Base-by-base conservation (phyloP, 345 rosid genomes). In the Odontarrhena argentea region DNA sequence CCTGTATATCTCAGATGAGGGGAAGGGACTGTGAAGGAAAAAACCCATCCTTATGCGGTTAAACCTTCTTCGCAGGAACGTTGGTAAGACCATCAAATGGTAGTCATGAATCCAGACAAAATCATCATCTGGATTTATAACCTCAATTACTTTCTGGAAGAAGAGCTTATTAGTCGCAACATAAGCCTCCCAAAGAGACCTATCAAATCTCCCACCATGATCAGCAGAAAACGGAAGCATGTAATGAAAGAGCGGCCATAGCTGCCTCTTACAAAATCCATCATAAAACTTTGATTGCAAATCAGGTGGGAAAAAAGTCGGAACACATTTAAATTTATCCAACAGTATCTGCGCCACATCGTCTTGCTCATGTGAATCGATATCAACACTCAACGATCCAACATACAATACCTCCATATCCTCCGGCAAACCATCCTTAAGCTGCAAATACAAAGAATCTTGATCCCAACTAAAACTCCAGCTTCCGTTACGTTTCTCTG, bases 121-220 rank as follows among this genome's bases (percentile, higher is more conserved):
- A 59, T 76, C 79, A 69, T 76, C 79, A 65, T 76, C 78, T 15
- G 78, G 78, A 18, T 75, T 75, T 1, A 75, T 75, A 69, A 75
- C 52, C 67, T 75, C 78, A 1, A 76, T 70, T 0, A 76, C 76
- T 47, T 70, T 76, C 71, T 76, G 75, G 40, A 69, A 76, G 63
- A 76, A 76, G 10, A 76, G 70, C 74, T 76, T 76, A 48, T 76
- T 76, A 3, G 71, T 71, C 0, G 79, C 75, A 1, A 76, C 79
- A 60, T 76, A 76, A 59, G 76, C 71, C 51, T 70, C 75, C 79
- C 79, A 76, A 11, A 76, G 75, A 65, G 79, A 76, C 75, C 79
- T 70, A 45, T 76, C 79, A n/a, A 69, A 76, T 54, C 79, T 69
- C 4, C 76, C 75, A 38, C 79, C 79, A 11, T 76, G 79, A 65